Evolutionary conservation across 2,329 filamentous ascomycete genomes (phyloP), one percentile per base, ranked within the genome.

Genomic region (Rutstroemia sp.): DNA sequence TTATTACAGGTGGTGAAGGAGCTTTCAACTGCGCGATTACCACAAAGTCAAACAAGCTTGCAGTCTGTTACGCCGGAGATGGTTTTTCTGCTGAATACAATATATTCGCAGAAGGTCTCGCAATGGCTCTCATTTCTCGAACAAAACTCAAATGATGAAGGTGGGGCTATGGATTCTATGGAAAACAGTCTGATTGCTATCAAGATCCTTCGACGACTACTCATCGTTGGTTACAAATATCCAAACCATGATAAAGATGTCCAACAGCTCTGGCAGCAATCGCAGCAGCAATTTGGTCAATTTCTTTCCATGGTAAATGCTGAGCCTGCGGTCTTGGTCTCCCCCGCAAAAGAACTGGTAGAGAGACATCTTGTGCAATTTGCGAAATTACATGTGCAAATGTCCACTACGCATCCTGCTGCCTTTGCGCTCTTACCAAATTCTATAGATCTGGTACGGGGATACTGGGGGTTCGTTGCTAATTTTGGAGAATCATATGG

Each of bases 1-100:
- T 76, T 96, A 10, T 77, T 97, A 14, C 87, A 92, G 49, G 84
- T 96, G 27, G 85, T 95, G 67, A 99, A 97, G 73, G 94, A 97
- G 70, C 76, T 97, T 5, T 85, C 88, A 0, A 92, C 88, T 0
- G 92, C 88, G 2, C 80, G 90, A 45, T 72, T 97, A 49, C 80
- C 85, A 56, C 83, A 82, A 61, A 91, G 87, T 0, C 85, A 92
- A 66, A 84, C 85, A 1, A 87, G 84, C 39, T 75, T 99, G 16
- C 88, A 95, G 63, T 82, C 84, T 1, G 80, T 89, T 30, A 84
- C 91, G 0, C 90, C 92, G 0, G 90, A 96, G 69, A 81, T 96
- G 21, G 81, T 96, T n/a, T 85, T 87, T 64, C 76, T 94, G 3
- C 75, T 97, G 21, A 85, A 82, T 19, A 81, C 83, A 54, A 87